phyloP scores from a whole-genome alignment of 495 filamentous ascomycete species.

The Neurospora sp. region DNA sequence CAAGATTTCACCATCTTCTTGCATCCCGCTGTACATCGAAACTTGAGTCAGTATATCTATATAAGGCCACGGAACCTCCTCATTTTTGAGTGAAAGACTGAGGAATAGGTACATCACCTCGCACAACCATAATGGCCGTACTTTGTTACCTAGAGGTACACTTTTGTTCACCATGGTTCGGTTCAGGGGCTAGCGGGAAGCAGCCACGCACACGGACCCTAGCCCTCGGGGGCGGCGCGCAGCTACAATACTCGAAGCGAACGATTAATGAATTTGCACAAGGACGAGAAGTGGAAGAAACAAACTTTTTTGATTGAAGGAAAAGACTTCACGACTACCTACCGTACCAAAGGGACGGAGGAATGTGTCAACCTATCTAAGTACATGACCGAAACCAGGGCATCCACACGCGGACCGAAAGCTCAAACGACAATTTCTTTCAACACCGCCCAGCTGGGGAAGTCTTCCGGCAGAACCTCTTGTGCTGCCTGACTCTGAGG shows the following conservation, averaged over 20 bases:
- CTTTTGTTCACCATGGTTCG: too few relatives aligned
- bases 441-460: neutral
- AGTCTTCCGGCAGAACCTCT: neutral
- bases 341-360: neutral
- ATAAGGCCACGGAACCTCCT: neutral
- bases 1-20: neutral
- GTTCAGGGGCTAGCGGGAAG: too few relatives aligned
- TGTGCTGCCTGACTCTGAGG: neutral
- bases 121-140: too few relatives aligned
- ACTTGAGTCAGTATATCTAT: neutral
- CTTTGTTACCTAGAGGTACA: too few relatives aligned
- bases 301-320: neutral
- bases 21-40: too few relatives aligned
- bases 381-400: neutral
- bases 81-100: neutral
- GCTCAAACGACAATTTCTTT: neutral
- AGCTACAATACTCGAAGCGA: neutral
- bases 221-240: neutral
- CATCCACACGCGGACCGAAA: neutral
- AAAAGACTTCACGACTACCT: neutral
- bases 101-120: too few relatives aligned
- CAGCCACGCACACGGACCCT: neutral
- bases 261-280: neutral
- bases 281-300: neutral
- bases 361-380: neutral